Percentiles rank a stretch among this genome's conserved stretches.
These are phyloP conservation scores for Thalassiosira sp. DNA, from an alignment of 352 stramenopile genomes.

Conservation along the genomic window DNA sequence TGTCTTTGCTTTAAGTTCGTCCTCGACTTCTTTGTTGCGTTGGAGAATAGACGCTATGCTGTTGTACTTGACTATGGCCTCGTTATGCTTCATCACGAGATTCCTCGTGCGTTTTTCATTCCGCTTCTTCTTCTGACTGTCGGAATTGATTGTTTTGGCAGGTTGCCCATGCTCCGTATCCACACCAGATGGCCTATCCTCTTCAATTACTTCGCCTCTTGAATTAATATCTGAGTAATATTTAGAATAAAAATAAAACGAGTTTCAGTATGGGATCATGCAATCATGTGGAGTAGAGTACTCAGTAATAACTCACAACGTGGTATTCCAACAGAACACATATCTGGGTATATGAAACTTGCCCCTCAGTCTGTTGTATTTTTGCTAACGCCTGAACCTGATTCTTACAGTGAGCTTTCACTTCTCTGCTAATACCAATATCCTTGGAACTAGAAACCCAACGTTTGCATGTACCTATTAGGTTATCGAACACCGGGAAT, in stretches of 20 bases:
- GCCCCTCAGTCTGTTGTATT: neutral
- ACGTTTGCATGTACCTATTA: conserved; percentile 13
- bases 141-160: conserved; percentile 22
- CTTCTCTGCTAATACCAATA: conserved; percentile 7
- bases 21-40: neutral
- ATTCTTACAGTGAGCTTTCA: conserved; percentile 5
- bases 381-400: neutral
- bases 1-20: conserved; percentile 7
- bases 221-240: conserved; percentile 17
- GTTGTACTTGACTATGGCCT: neutral
- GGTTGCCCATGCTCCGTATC: conserved; percentile 1
- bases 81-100: neutral
- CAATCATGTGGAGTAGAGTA: conserved; percentile 3
- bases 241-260: neutral
- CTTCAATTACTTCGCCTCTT: neutral
- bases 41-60: conserved; percentile 4
- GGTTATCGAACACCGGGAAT: conserved; percentile 4
- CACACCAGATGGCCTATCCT: conserved; percentile 10
- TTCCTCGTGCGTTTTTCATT: conserved; percentile 1
- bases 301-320: conserved; percentile 1
- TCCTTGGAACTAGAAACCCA: conserved; percentile 10
- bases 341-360: conserved; percentile 10
- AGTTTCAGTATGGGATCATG: too few species aligned
- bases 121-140: conserved; percentile 4
- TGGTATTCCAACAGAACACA: conserved; percentile 7